Percentiles rank a stretch among this genome's conserved stretches.
Conservation (phyloP, 2,329 filamentous ascomycete species). For the Phyllosticta citrichinensis region DNA sequence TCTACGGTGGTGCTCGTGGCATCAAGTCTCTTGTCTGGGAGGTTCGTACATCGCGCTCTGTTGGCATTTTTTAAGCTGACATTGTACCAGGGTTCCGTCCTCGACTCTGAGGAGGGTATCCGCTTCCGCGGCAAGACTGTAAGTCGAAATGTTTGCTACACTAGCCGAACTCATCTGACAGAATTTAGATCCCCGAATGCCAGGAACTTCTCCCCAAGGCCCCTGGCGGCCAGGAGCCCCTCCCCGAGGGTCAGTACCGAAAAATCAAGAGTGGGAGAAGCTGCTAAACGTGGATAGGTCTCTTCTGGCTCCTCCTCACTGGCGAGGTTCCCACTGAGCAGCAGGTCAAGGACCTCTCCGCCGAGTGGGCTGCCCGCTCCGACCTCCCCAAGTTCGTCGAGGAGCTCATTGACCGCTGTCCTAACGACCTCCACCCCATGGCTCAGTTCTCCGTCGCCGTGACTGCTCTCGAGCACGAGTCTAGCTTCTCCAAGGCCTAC, state of each 20-base stretch:
- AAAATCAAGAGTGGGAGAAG: neutral
- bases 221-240: slow-evolving; percentile 89
- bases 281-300: slow-evolving; percentile 45
- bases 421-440: slow-evolving; percentile 98
- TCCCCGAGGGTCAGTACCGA: slow-evolving; percentile 64
- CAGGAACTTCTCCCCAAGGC: slow-evolving; percentile 96
- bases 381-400: slow-evolving; percentile 96
- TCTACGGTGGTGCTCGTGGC: slow-evolving; percentile 97
- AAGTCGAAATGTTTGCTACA: slow-evolving; percentile 19
- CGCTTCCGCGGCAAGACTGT: slow-evolving; percentile 96
- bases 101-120: slow-evolving; percentile 98
- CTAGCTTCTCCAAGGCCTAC: slow-evolving; percentile 95
- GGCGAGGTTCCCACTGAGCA: slow-evolving; percentile 96
- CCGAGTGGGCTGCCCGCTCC: slow-evolving; percentile 96
- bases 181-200: slow-evolving; percentile 76
- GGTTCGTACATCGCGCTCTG: slow-evolving; percentile 31
- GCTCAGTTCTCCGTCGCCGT: slow-evolving; percentile 98
- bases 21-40: slow-evolving; percentile 99
- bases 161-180: slow-evolving; percentile 16
- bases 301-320: slow-evolving; percentile 99
- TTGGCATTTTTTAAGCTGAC: slow-evolving; percentile 14
- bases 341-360: slow-evolving; percentile 95
- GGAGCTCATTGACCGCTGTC: slow-evolving; percentile 99
- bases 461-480: slow-evolving; percentile 96
- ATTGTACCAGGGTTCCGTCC: slow-evolving; percentile 62